phyloP scores from a whole-genome alignment of 108 stramenopile genomes.

The Fragilaria crotonensis region DNA sequence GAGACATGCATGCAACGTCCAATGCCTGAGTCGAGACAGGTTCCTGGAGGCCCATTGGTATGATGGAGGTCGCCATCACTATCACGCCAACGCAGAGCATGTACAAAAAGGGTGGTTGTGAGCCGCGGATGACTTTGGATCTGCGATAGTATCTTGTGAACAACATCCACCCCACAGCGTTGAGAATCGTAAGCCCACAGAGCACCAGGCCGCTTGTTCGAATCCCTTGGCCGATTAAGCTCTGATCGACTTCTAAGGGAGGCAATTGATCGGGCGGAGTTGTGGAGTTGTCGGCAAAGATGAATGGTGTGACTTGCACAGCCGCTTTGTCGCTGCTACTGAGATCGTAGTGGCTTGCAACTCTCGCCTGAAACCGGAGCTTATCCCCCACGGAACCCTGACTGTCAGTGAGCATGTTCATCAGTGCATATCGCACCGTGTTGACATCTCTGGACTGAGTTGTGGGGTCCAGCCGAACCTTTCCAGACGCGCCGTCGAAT shows the following conservation, averaged over 20 bases:
- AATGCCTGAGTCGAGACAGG: conserved; percentile 11
- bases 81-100: conserved; percentile 7
- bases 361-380: background rate
- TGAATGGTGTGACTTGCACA: background rate
- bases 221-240: background rate
- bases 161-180: background rate
- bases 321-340: background rate
- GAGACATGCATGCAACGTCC: conserved; percentile 5
- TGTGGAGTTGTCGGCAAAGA: conserved; percentile 1
- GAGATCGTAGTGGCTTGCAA: too few species aligned
- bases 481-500: background rate
- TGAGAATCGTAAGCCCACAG: background rate
- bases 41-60: conserved; percentile 9
- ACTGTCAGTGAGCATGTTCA: background rate
- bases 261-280: background rate
- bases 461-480: background rate
- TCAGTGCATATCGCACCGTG: background rate
- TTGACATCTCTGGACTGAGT: background rate
- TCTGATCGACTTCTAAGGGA: background rate
- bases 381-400: background rate
- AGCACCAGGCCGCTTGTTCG: background rate
- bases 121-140: background rate
- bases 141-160: background rate
- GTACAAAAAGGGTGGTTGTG: conserved; percentile 13
- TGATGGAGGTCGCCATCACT: conserved; percentile 2